Evolutionary conservation across 169 alveolate genomes (phyloP).

Genomic region (Cryptosporidium baileyi): DNA sequence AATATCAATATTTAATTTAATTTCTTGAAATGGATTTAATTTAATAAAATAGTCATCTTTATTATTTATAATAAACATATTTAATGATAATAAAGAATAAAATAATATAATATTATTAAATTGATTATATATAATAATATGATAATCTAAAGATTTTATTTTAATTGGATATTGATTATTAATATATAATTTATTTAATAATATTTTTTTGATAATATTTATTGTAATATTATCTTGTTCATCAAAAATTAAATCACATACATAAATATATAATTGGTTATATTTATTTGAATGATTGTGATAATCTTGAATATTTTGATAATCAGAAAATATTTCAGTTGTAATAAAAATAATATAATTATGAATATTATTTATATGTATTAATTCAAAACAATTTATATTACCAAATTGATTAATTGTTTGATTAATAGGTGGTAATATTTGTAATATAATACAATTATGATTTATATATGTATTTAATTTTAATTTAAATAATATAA

Average conservation of each 20-base stretch:
- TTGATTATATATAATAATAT: background rate
- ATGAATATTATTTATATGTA: background rate
- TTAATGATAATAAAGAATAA: slow-evolving; percentile 15
- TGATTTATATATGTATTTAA: background rate
- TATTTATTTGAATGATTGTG: background rate
- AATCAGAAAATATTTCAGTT: background rate
- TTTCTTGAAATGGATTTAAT: slow-evolving; percentile 39
- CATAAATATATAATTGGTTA: slow-evolving; percentile 6
- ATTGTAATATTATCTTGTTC: background rate
- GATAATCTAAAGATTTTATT: slow-evolving; percentile 4
- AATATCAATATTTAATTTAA: background rate
- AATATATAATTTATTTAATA: background rate
- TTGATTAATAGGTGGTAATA: background rate
- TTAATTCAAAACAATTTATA: background rate
- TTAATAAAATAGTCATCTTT: background rate
- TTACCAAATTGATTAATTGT: background rate
- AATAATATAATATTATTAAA: background rate
- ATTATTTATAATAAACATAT: background rate
- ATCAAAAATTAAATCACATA: background rate
- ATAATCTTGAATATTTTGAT: background rate
- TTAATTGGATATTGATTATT: background rate
- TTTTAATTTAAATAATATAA: slow-evolving; percentile 9
- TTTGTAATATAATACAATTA: background rate
- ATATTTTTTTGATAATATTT: background rate
- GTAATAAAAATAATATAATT: slow-evolving; percentile 4